Percentiles rank a stretch among this genome's conserved stretches.
phyloP scores from a whole-genome alignment of 202 grass and related monocot species.

The Setaria italica region DNA sequence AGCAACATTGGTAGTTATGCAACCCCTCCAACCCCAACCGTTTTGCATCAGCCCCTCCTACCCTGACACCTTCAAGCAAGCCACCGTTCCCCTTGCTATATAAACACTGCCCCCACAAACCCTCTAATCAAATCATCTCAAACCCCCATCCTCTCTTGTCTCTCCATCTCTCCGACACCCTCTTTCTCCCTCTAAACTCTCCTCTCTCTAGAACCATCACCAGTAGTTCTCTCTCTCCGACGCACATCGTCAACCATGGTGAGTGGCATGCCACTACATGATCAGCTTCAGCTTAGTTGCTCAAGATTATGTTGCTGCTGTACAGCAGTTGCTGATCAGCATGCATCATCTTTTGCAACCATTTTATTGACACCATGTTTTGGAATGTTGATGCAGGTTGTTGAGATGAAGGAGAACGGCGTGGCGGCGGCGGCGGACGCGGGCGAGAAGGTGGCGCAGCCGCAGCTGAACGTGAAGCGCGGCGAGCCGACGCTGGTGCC shows the following conservation, averaged over 20 bases:
- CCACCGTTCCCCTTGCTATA: not conserved
- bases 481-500: conserved; percentile 56
- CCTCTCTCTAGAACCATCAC: not conserved
- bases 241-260: conserved; percentile 35
- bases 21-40: conserved; percentile 58
- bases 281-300: not conserved
- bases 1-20: conserved; percentile 49
- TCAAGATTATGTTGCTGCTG: too few relatives aligned
- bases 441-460: not conserved
- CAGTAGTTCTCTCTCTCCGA: not conserved
- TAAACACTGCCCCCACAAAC: not conserved
- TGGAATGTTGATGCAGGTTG: conserved; percentile 35
- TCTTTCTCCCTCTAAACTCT: not conserved
- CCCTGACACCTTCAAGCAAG: not conserved
- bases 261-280: not conserved
- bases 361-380: not conserved
- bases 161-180: not conserved
- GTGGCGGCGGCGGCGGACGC: conserved; percentile 12
- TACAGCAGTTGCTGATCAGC: not conserved
- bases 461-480: conserved; percentile 51
- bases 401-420: conserved; percentile 47
- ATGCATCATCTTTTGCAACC: not conserved
- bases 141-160: not conserved
- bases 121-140: conserved; percentile 3
- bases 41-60: conserved; percentile 7